Evolutionary conservation across 2,329 filamentous ascomycete species (phyloP), one percentile per base, ranked within the genome.

Genomic region (Penicillium sp.): DNA sequence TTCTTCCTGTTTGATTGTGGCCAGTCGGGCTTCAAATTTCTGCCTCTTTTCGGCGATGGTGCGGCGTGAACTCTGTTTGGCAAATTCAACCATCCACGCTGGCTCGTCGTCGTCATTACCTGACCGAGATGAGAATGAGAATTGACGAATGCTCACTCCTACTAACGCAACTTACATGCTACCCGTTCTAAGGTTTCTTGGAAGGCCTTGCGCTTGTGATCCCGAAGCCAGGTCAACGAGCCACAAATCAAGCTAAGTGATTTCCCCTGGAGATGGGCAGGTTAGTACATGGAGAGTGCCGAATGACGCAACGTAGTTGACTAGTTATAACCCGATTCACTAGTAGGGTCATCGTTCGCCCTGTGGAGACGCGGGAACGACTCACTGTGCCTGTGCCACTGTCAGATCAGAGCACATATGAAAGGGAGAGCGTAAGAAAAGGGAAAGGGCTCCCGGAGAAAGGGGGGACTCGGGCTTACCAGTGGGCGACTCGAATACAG

Each of bases 401-500:
- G 41, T 41, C 41, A 49, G 34, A 51, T 57, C 35, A 53, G 48
- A 35, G 21, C 36, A 34, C 32, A 36, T 14, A 25, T 4, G 25
- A 36, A 16, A 15, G 16, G 31, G 31, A n/a, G n/a, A n/a, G n/a
- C n/a, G n/a, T n/a, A n/a, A n/a, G n/a, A n/a, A n/a, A n/a, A n/a
- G n/a, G n/a, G n/a, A n/a, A n/a, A n/a, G n/a, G n/a, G n/a, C n/a
- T n/a, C n/a, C n/a, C 25, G 13, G 20, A n/a, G 21, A 19, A 26
- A 17, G n/a, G 20, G 28, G 19, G n/a, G 15, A 15, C 34, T 13
- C 21, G 37, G 27, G 16, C 44, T 46, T 85, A 64, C 90, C 90
- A 28, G 90, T 96, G n/a, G 90, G 90, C 31, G 87, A 94, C 61
- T 96, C 90, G 31, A 96, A 83, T 29, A 96, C 89, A 19, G 87